phyloP scores from a whole-genome alignment of 2,329 filamentous ascomycete genomes.

The Penicillium sp. region DNA sequence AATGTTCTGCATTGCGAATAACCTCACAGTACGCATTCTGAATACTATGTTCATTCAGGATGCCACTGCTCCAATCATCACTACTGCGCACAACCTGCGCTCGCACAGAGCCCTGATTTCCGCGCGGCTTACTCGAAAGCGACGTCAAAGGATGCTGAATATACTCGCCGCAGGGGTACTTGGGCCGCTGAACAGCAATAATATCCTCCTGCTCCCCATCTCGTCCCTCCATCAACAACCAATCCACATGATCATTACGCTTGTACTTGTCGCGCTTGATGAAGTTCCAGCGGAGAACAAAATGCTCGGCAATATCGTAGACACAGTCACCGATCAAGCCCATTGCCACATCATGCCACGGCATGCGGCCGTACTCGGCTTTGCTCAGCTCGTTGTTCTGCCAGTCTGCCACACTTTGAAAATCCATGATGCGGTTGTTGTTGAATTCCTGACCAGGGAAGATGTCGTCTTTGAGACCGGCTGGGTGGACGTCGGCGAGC shows the following conservation, averaged over 20 bases:
- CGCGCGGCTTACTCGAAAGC: conserved; percentile 63
- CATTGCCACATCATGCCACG: conserved; percentile 97
- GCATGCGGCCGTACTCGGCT: conserved; percentile 90
- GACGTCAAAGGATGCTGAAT: conserved; percentile 74
- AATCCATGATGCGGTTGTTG: conserved; percentile 96
- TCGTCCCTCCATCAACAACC: conserved; percentile 76
- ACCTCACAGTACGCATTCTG: conserved; percentile 81
- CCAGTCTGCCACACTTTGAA: conserved; percentile 88
- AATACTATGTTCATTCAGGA: conserved; percentile 80
- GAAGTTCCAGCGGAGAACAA: conserved; percentile 93
- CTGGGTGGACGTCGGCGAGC: conserved; percentile 83
- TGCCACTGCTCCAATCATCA: conserved; percentile 90
- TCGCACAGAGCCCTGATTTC: conserved; percentile 70
- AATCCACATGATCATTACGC: conserved; percentile 78
- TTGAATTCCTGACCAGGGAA: conserved; percentile 98
- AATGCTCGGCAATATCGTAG: conserved; percentile 94
- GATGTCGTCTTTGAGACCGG: conserved; percentile 76
- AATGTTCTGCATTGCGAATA: conserved; percentile 86
- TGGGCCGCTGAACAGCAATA: conserved; percentile 82
- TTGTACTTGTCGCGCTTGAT: conserved; percentile 98
- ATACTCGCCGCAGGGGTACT: conserved; percentile 86
- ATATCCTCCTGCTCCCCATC: conserved; percentile 79
- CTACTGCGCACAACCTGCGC: conserved; percentile 89
- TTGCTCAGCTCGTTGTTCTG: conserved; percentile 91
- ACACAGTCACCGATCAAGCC: conserved; percentile 85